Evolutionary conservation across 2,329 filamentous ascomycete genomes (phyloP), one percentile per base, ranked within the genome.

Genomic region (Penicillium corylophilum): DNA sequence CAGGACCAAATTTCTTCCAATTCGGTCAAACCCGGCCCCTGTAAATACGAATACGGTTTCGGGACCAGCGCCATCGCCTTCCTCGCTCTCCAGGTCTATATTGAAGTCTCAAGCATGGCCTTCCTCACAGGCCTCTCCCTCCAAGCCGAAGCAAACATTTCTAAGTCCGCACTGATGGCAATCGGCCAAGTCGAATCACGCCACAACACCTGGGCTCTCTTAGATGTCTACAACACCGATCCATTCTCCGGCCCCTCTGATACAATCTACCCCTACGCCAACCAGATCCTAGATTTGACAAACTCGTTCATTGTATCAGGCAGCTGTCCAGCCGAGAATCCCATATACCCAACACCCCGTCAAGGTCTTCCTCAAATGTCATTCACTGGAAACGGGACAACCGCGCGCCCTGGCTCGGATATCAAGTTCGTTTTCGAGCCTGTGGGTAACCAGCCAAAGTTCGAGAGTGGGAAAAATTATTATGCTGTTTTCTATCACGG

Each of bases 151-250:
- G 56, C 65, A 2, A 59, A 67, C 15, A 46, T 62, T 1, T 71
- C 71, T 3, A 68, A 68, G 38, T 69, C 67, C 8, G 72, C 74
- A 4, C 64, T 77, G 50, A 57, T 33, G 29, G 29, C 29, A 13
- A 33, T 33, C 15, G 29, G 29, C 7, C 29, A 33, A 33, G 29
- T 33, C 13, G 29, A 33, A 33, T n/a, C 29, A n/a, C 29, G 29
- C 5, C 29, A 33, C 29, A 33, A 33, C 15, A n/a, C 13, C 29
- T 33, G 29, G 29, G 13, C 29, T 6, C 29, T 33, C 29, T 6
- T 33, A 13, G 29, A 33, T n/a, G 13, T 33, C 5, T 33, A 33
- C 13, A 33, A 33, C 13, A 33, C 29, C 5, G 15, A n/a, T n/a
- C 29, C 29, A 33, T 33, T 33, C 29, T 33, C 29, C 2, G 29